phyloP scores from a whole-genome alignment of 805 yeast genomes.

The Schizosaccharomyces japonicus region DNA sequence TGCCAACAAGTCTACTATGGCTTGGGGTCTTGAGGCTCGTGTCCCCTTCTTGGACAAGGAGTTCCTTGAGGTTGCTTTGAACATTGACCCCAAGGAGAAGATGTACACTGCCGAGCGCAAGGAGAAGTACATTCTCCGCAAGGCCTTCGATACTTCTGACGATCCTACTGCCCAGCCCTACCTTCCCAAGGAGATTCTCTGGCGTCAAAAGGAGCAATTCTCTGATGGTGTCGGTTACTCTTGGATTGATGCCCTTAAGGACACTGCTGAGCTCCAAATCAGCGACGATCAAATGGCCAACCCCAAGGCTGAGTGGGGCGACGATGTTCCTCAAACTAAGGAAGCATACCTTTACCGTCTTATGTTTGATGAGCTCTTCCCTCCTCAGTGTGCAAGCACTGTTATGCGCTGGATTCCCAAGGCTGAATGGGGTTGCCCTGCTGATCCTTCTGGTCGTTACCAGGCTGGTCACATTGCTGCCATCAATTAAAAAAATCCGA shows the following conservation, averaged over 20 bases:
- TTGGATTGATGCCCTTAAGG: conserved; percentile 96
- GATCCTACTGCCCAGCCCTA: conserved; percentile 60
- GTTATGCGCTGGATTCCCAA: conserved; percentile 99
- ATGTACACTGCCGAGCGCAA: conserved; percentile 58
- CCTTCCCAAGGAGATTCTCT: conserved; percentile 84
- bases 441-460: conserved; percentile 93
- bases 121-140: conserved; percentile 88
- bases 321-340: conserved; percentile 82
- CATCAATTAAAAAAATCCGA: no score
- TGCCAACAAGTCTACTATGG: conserved; percentile 98
- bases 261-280: conserved; percentile 66
- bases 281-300: conserved; percentile 72
- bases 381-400: conserved; percentile 71
- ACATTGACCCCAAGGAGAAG: conserved; percentile 83
- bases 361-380: conserved; percentile 83
- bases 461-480: conserved; percentile 20
- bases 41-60: conserved; percentile 94
- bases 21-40: conserved; percentile 99
- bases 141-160: conserved; percentile 85
- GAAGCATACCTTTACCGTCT: conserved; percentile 98
- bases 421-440: conserved; percentile 99
- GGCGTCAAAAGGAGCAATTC: conserved; percentile 99
- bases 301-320: conserved; percentile 93
- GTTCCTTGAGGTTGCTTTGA: conserved; percentile 79
- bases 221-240: conserved; percentile 99